phyloP scores from a whole-genome alignment of 768 basidiomycete genomes.

The Chalciporus chontae region DNA sequence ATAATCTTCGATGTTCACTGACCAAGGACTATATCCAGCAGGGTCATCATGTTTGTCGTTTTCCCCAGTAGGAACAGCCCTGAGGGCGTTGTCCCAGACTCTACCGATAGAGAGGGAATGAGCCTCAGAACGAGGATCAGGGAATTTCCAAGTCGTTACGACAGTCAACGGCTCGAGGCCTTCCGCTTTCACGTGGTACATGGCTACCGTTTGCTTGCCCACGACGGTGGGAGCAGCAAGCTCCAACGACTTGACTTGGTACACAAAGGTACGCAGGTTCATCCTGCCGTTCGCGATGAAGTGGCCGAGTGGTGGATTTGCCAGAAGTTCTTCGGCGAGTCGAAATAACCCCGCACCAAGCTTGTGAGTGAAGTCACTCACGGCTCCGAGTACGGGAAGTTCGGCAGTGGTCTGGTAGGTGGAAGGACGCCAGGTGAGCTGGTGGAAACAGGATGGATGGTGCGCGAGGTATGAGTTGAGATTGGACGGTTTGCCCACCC shows the following conservation, averaged over 20 bases:
- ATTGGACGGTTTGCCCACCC: conserved; percentile 23
- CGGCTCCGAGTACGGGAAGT: conserved; percentile 7
- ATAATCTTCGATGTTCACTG: conserved; percentile 11
- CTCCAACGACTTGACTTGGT: conserved; percentile 16
- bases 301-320: conserved; percentile 26
- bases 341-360: conserved; percentile 14
- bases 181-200: conserved; percentile 21
- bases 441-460: conserved; percentile 23
- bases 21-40: conserved; percentile 10
- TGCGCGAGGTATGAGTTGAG: conserved; percentile 26
- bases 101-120: conserved; percentile 18
- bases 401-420: not conserved
- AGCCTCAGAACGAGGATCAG: not conserved
- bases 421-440: conserved; percentile 10
- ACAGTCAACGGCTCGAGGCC: conserved; percentile 16
- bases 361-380: conserved; percentile 15
- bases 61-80: conserved; percentile 1
- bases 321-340: conserved; percentile 16
- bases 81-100: conserved; percentile 23
- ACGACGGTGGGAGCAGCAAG: conserved; percentile 7
- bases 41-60: not conserved
- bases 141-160: conserved; percentile 12
- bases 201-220: conserved; percentile 10
- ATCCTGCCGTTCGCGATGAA: conserved; percentile 30
- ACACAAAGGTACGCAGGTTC: conserved; percentile 25